Percentiles rank a stretch among this genome's conserved stretches.
Conservation (phyloP, 139 green algal species). For the Yamagishiella unicocca region DNA sequence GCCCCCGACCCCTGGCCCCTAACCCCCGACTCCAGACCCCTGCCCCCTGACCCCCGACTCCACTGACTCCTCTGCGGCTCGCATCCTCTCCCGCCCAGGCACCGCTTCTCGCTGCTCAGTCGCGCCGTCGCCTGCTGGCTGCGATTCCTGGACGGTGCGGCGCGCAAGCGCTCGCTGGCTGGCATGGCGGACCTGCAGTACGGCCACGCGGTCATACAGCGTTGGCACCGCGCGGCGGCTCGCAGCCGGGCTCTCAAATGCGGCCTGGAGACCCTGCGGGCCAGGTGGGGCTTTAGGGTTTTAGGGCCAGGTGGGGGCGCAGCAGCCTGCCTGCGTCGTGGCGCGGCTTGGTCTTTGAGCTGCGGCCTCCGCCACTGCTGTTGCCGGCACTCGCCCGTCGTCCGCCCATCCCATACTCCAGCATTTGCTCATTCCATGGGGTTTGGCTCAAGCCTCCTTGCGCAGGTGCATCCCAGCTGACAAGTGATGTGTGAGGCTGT, state of each 20-base stretch:
- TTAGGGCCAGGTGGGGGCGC: too few species aligned
- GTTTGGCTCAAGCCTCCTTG: too few species aligned
- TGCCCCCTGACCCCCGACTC: too few species aligned
- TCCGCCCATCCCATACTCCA: too few species aligned
- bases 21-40: too few species aligned
- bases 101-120: slow-evolving; percentile 14
- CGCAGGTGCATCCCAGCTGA: too few species aligned
- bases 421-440: too few species aligned
- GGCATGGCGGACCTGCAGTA: slow-evolving; percentile 17
- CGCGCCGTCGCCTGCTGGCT: slow-evolving; percentile 4
- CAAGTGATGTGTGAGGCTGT: too few species aligned
- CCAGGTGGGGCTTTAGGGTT: slow-evolving; percentile 14
- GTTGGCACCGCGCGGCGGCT: slow-evolving; percentile 12
- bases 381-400: background rate
- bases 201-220: slow-evolving; percentile 23
- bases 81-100: background rate
- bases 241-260: background rate
- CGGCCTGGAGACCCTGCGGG: slow-evolving; percentile 9
- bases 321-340: too few species aligned
- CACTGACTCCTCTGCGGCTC: too few species aligned
- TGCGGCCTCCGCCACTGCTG: background rate
- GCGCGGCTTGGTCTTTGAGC: too few species aligned
- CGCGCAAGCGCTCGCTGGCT: background rate
- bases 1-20: too few species aligned
- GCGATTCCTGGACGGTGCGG: background rate